phyloP scores from a whole-genome alignment of 2,329 filamentous ascomycete genomes.

The Exophiala bonariae region DNA sequence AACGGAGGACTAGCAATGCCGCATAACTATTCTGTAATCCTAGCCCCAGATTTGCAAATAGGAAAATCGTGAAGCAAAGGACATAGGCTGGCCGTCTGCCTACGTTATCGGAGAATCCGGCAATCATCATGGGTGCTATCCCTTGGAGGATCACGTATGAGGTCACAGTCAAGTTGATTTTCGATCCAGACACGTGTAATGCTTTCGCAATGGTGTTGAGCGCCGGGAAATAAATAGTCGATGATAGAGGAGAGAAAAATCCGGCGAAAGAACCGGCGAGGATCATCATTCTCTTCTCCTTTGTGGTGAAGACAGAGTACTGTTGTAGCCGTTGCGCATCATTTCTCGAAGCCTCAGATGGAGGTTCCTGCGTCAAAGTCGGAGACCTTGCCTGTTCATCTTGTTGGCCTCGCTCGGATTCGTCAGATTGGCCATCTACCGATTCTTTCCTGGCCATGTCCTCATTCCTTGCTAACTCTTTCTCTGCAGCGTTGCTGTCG shows the following conservation, averaged over 20 bases:
- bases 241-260: conserved; percentile 7
- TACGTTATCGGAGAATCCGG: conserved; percentile 50
- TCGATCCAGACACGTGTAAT: conserved; percentile 24
- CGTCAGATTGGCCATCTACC: too few relatives aligned
- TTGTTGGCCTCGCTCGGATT: conserved; percentile 2
- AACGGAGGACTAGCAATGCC: conserved; percentile 39
- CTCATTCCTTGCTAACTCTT: too few relatives aligned
- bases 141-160: conserved; percentile 51
- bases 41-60: conserved; percentile 42
- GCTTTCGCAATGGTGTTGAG: conserved; percentile 41
- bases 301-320: conserved; percentile 11
- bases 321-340: neutral
- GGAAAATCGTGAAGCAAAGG: conserved; percentile 44
- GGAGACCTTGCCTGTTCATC: too few relatives aligned
- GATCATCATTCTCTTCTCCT: conserved; percentile 13
- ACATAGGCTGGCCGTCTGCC: conserved; percentile 53
- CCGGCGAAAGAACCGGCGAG: conserved; percentile 12
- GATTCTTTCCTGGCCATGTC: too few relatives aligned
- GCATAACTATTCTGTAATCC: conserved; percentile 40
- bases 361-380: too few relatives aligned
- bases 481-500: too few relatives aligned
- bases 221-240: conserved; percentile 45
- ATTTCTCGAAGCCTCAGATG: too few relatives aligned
- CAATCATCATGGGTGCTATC: conserved; percentile 52
- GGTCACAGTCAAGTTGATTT: conserved; percentile 33